phyloP scores from a whole-genome alignment of 768 basidiomycete genomes.

The Daedaleopsis nitida region DNA sequence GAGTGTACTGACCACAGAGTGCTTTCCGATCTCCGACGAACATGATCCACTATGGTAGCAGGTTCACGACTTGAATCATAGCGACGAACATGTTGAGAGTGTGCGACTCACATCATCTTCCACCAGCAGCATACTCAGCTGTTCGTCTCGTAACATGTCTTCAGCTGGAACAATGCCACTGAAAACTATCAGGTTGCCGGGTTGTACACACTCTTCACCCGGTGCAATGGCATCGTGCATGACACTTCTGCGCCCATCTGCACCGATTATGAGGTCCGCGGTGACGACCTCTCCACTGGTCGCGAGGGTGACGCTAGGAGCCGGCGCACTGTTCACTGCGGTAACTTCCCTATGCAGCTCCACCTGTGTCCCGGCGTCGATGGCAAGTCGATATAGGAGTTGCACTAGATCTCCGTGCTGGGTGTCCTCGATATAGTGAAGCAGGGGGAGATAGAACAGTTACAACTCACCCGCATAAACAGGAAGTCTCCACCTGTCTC shows the following conservation, averaged over 20 bases:
- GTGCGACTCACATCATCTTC: slow-evolving; percentile 36
- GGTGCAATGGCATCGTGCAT: slow-evolving; percentile 34
- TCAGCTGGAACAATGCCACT: slow-evolving; percentile 43
- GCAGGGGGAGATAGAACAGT: too few species aligned
- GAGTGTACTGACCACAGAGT: too few species aligned
- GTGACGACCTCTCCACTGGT: slow-evolving; percentile 44
- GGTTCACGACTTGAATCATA: not conserved
- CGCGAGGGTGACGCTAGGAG: slow-evolving; percentile 32
- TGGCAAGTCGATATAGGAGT: slow-evolving; percentile 49
- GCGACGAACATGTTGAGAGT: not conserved
- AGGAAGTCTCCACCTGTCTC: not conserved
- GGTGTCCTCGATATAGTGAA: not conserved
- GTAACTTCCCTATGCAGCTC: slow-evolving; percentile 35
- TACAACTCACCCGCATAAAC: not conserved
- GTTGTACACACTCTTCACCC: slow-evolving; percentile 27
- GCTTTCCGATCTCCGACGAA: too few species aligned
- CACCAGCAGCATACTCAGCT: slow-evolving; percentile 33
- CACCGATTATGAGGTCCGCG: slow-evolving; percentile 61
- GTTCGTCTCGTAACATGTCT: slow-evolving; percentile 41
- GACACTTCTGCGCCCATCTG: slow-evolving; percentile 55
- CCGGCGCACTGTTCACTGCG: slow-evolving; percentile 16
- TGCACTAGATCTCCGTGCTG: slow-evolving; percentile 45
- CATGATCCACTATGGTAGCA: too few species aligned
- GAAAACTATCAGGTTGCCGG: slow-evolving; percentile 41
- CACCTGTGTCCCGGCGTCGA: slow-evolving; percentile 49